Evolutionary conservation across 495 filamentous ascomycete species (phyloP), one percentile per base, ranked within the genome.

Genomic region (Durotheca rogersii): DNA sequence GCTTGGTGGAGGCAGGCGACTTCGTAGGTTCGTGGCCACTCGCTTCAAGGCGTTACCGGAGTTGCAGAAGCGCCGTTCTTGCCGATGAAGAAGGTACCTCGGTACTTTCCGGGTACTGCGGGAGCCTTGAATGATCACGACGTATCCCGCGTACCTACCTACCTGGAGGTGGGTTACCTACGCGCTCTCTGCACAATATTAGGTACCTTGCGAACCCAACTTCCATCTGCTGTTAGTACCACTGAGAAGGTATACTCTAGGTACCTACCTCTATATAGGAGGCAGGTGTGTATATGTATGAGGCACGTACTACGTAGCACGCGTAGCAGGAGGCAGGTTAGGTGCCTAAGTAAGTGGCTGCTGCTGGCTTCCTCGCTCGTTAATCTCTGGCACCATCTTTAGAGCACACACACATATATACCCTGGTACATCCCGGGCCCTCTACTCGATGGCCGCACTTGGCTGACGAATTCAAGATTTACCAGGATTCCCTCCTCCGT

Each of bases 381-480:
- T 36, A 51, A 36, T 56, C 11, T 57, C 38, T 47, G 42, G 47
- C 21, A 51, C 42, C 23, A n/a, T n/a, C n/a, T n/a, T n/a, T n/a
- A n/a, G n/a, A n/a, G n/a, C n/a, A n/a, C n/a, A n/a, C n/a, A n/a
- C n/a, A n/a, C n/a, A n/a, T n/a, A n/a, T n/a, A n/a, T n/a, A n/a
- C n/a, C n/a, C n/a, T n/a, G n/a, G n/a, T n/a, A n/a, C n/a, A n/a
- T n/a, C n/a, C n/a, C n/a, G n/a, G n/a, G n/a, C n/a, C n/a, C n/a
- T n/a, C n/a, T n/a, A n/a, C n/a, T n/a, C n/a, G n/a, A 14, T 39
- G 25, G 43, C n/a, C 20, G 9, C 17, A 41, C 43, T 49, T 58
- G 39, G 55, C 34, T 34, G 40, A 29, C 4, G 20, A 18, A 51
- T 47, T 57, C 54, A 49, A 59, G 46, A 41, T 46, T 53, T 53